Evolutionary conservation across 495 filamentous ascomycete species (phyloP).

Genomic region (Aspergillus sparsus): DNA sequence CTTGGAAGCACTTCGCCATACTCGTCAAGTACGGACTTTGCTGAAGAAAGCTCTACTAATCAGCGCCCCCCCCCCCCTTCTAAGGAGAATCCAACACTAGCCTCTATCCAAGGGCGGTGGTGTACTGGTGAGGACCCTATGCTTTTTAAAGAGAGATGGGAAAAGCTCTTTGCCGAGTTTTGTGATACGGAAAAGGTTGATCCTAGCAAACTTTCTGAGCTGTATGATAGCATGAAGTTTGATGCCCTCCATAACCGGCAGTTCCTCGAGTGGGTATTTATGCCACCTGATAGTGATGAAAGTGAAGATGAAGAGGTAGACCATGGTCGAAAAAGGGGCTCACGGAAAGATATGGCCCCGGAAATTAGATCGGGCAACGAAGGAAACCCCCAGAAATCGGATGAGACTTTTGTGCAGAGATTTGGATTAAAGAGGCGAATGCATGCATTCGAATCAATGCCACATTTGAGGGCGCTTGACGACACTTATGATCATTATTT

Average conservation of each 20-base stretch:
- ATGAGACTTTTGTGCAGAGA: slow-evolving; percentile 50
- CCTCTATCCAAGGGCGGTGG: slow-evolving; percentile 85
- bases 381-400: slow-evolving; percentile 28
- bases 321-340: slow-evolving; percentile 27
- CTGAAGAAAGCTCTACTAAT: background rate
- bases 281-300: slow-evolving; percentile 69
- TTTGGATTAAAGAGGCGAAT: slow-evolving; percentile 51
- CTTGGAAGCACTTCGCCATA: slow-evolving; percentile 64
- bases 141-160: slow-evolving; percentile 95
- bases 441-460: slow-evolving; percentile 43
- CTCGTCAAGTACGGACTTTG: slow-evolving; percentile 28
- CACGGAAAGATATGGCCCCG: slow-evolving; percentile 33
- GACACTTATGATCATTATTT: slow-evolving; percentile 72
- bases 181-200: slow-evolving; percentile 96
- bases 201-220: slow-evolving; percentile 94
- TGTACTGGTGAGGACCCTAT: slow-evolving; percentile 95
- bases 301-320: slow-evolving; percentile 59
- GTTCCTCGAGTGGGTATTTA: slow-evolving; percentile 98
- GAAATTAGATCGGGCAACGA: slow-evolving; percentile 34
- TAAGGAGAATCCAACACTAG: slow-evolving; percentile 53
- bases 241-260: slow-evolving; percentile 95
- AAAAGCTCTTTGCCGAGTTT: slow-evolving; percentile 96
- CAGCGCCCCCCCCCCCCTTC: slow-evolving; percentile 5
- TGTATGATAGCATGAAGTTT: slow-evolving; percentile 99
- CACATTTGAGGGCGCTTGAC: slow-evolving; percentile 47